Evolutionary conservation across 306 rosid genomes (phyloP).

Genomic region (Rosa multiflora): DNA sequence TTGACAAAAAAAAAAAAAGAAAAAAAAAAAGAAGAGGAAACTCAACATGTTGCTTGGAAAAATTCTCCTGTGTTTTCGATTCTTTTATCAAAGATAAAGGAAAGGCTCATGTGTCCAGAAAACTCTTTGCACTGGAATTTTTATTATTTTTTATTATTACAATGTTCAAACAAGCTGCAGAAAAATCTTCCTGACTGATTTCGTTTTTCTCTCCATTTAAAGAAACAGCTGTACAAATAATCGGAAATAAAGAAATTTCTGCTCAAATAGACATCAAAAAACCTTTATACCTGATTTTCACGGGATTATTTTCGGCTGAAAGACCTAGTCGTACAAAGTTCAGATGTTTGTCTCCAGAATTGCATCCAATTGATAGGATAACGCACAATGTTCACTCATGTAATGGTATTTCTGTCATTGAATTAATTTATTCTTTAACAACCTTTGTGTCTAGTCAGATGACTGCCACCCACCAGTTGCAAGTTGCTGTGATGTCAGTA

Average conservation of each 20-base stretch:
- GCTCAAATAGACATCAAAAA: neutral
- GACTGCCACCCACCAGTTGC: slow-evolving; percentile 99
- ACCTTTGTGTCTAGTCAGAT: slow-evolving; percentile 68
- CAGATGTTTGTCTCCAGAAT: neutral
- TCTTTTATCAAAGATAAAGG: neutral
- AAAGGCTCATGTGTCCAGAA: neutral
- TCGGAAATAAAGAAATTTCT: neutral
- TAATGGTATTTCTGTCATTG: slow-evolving; percentile 19
- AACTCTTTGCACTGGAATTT: neutral
- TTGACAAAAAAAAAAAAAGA: neutral
- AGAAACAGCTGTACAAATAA: neutral
- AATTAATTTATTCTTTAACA: slow-evolving; percentile 42
- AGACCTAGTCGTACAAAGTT: neutral
- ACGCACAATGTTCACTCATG: slow-evolving; percentile 15
- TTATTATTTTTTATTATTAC: neutral
- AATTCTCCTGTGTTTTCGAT: neutral
- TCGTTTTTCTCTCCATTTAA: neutral
- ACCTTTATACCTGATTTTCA: neutral
- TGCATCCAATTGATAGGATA: slow-evolving; percentile 15
- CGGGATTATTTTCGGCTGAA: neutral
- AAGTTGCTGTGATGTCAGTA: slow-evolving; percentile 94
- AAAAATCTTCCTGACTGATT: neutral
- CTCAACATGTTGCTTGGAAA: neutral
- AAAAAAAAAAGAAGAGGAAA: neutral
- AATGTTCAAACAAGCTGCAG: neutral